Percentiles rank a stretch among this genome's conserved stretches.
These are phyloP conservation scores for Solanum microdontum DNA, from an alignment of 257 asterid genomes.

Conservation along the genomic window DNA sequence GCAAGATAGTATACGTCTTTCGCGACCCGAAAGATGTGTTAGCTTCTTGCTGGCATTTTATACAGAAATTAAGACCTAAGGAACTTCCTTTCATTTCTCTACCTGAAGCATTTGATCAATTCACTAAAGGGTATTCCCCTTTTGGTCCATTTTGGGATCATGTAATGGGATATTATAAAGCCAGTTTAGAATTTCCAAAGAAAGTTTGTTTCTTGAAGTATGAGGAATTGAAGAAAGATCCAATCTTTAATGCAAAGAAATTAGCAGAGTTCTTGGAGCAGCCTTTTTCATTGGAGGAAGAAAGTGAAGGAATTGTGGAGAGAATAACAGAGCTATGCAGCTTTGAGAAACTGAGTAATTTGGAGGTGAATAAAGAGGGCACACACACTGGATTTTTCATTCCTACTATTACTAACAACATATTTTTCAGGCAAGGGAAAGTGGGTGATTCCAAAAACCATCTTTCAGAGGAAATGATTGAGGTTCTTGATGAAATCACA, in stretches of 20 bases:
- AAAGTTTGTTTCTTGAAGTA: slow-evolving; percentile 3
- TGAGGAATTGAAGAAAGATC: slow-evolving; percentile 16
- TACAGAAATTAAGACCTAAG: slow-evolving; percentile 18
- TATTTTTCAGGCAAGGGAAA: slow-evolving; percentile 13
- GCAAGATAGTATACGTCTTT: slow-evolving; percentile 12
- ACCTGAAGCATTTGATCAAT: slow-evolving; percentile 18
- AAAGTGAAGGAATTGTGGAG: background rate
- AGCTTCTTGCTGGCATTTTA: slow-evolving; percentile 34
- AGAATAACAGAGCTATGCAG: slow-evolving; percentile 15
- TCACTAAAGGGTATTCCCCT: slow-evolving; percentile 21
- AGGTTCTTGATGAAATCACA: slow-evolving; percentile 9
- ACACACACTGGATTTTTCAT: background rate
- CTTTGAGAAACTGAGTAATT: slow-evolving; percentile 13
- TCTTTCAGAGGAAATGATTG: slow-evolving; percentile 15
- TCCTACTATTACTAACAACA: background rate
- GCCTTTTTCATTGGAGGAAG: slow-evolving; percentile 3
- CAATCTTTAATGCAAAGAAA: background rate
- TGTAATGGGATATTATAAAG: slow-evolving; percentile 29
- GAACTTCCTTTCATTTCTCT: slow-evolving; percentile 13
- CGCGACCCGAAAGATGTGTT: slow-evolving; percentile 39
- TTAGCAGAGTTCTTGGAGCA: slow-evolving; percentile 10
- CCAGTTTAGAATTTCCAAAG: slow-evolving; percentile 11
- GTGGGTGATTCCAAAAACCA: slow-evolving; percentile 17
- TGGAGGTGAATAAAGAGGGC: slow-evolving; percentile 18
- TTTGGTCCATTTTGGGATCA: slow-evolving; percentile 44